Percentiles rank a stretch among this genome's conserved stretches.
These are phyloP conservation scores for Isoetes taiwanensis DNA, from an alignment of 75 land plant genomes.

Conservation along the genomic window DNA sequence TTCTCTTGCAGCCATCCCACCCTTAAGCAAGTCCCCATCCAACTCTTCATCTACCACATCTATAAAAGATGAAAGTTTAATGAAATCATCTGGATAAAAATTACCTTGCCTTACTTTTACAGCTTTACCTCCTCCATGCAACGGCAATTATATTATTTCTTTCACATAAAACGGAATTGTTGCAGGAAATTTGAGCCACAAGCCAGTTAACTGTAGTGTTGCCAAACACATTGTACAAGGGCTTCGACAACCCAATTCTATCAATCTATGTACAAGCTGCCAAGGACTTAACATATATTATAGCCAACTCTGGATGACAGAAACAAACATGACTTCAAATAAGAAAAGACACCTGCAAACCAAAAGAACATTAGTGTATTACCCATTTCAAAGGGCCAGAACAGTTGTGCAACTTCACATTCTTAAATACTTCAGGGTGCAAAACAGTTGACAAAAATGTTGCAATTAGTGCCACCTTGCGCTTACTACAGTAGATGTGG, in stretches of 20 bases:
- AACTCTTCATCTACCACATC: slow-evolving; percentile 88
- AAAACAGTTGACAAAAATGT: slow-evolving; percentile 84
- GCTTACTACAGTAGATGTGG: slow-evolving; percentile 75
- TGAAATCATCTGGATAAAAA: too few relatives aligned
- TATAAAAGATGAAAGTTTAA: too few relatives aligned
- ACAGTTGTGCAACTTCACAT: slow-evolving; percentile 63
- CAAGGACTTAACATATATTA: background rate
- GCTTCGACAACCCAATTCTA: slow-evolving; percentile 73
- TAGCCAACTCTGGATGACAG: background rate
- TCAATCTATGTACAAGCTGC: slow-evolving; percentile 61
- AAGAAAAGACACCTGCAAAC: too few relatives aligned
- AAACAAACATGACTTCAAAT: background rate
- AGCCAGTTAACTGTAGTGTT: slow-evolving; percentile 73
- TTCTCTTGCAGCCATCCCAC: slow-evolving; percentile 39
- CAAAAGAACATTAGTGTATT: too few relatives aligned
- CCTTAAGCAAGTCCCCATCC: slow-evolving; percentile 64
- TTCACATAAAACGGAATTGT: slow-evolving; percentile 54
- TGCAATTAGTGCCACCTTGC: slow-evolving; percentile 76
- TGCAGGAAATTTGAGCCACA: slow-evolving; percentile 66
- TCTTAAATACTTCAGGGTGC: slow-evolving; percentile 48
- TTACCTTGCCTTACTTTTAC: too few relatives aligned
- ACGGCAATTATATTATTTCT: slow-evolving; percentile 54
- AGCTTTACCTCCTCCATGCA: slow-evolving; percentile 90
- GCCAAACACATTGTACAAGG: slow-evolving; percentile 93
- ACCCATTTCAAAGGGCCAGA: slow-evolving; percentile 99